Evolutionary conservation across 176 grass and related monocot genomes (phyloP).

Genomic region (barley (Hordeum vulgare)): DNA sequence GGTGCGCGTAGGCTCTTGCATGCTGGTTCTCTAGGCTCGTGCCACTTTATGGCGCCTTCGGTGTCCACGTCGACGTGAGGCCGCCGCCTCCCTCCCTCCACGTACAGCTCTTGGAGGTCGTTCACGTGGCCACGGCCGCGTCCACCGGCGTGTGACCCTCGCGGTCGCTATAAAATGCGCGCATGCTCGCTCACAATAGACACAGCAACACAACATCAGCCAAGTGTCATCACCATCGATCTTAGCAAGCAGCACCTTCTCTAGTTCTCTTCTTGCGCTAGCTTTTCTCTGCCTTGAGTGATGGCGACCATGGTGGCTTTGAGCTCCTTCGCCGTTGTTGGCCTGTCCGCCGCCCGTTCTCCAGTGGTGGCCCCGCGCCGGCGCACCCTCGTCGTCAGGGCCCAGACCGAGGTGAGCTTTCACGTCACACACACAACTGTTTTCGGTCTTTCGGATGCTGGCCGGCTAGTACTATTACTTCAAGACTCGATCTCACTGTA

Average conservation of each 20-base stretch:
- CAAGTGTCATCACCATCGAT: background rate
- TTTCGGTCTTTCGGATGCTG: background rate
- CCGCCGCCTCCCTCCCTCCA: background rate
- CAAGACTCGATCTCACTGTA: background rate
- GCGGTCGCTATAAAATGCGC: background rate
- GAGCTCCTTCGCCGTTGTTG: background rate
- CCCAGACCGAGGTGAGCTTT: background rate
- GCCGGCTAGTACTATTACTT: background rate
- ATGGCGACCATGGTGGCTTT: background rate
- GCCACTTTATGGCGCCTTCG: background rate
- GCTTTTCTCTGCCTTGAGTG: background rate
- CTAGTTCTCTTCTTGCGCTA: background rate
- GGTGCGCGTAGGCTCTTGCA: background rate
- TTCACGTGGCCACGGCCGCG: background rate
- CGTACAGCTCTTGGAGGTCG: background rate
- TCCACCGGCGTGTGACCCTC: background rate
- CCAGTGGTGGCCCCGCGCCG: background rate
- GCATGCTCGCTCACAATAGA: background rate
- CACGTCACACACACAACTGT: background rate
- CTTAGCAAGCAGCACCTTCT: background rate
- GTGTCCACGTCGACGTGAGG: background rate
- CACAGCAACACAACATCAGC: background rate
- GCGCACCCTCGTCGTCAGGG: background rate
- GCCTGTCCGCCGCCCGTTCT: background rate
- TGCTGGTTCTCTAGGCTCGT: background rate